These are phyloP conservation scores for Pleodorina starrii DNA, from an alignment of 139 green algal genomes.

Conservation along the genomic window DNA sequence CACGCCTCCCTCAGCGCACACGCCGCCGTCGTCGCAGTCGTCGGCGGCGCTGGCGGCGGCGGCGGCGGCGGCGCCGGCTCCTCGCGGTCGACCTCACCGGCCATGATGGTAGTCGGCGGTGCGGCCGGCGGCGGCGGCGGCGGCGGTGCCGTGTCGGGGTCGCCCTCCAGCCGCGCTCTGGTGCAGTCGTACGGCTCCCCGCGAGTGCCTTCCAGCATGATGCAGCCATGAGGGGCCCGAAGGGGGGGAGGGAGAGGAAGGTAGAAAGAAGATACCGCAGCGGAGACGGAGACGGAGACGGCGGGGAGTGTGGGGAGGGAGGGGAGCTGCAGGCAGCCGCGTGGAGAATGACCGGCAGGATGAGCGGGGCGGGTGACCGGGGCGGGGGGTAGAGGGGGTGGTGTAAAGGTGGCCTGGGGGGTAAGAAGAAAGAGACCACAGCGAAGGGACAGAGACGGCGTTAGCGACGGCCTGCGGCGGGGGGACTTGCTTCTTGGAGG, in stretches of 20 bases:
- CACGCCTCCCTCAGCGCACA: background rate
- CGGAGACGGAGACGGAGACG: too few relatives aligned
- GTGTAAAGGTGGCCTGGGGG: too few relatives aligned
- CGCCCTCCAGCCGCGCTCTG: background rate
- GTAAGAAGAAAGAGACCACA: too few relatives aligned
- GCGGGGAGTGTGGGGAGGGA: too few relatives aligned
- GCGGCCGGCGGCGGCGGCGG: background rate
- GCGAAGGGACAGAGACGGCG: too few relatives aligned
- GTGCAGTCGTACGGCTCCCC: slow-evolving; percentile 16
- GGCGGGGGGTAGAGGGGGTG: too few relatives aligned
- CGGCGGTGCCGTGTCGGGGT: background rate
- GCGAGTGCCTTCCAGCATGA: background rate
- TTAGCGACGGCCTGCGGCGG: too few relatives aligned
- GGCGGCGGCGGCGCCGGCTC: background rate
- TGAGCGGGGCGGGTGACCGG: background rate
- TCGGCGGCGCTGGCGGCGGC: background rate
- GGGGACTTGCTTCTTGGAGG: too few relatives aligned
- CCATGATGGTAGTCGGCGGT: background rate
- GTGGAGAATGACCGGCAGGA: too few relatives aligned
- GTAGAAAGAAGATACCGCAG: too few relatives aligned
- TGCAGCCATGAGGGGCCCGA: background rate
- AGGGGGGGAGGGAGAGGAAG: background rate
- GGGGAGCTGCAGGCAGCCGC: too few relatives aligned
- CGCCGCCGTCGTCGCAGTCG: background rate
- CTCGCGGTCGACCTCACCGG: background rate